A percentile compares a stretch with the other conserved stretches of the same genome.
phyloP scores from a whole-genome alignment of 2,329 filamentous ascomycete genomes.

The Colletotrichum siamense region DNA sequence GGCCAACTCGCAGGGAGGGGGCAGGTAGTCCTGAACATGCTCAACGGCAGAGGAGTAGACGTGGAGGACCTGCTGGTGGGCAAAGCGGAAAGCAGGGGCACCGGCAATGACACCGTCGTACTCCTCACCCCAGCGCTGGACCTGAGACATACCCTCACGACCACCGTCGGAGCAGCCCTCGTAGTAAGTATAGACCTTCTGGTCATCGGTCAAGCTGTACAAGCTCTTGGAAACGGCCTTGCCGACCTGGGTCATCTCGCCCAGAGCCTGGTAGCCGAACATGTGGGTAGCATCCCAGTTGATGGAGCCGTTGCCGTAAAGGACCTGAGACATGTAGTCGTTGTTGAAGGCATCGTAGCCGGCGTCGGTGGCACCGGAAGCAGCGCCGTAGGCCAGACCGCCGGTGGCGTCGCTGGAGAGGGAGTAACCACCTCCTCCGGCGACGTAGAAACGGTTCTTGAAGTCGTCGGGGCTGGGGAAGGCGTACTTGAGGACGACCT shows the following conservation, averaged over 20 bases:
- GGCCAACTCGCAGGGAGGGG: conserved; percentile 49
- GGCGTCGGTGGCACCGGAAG: conserved; percentile 52
- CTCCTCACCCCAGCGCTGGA: conserved; percentile 42
- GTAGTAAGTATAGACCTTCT: conserved; percentile 56
- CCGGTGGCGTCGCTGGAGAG: conserved; percentile 34
- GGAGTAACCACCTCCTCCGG: conserved; percentile 50
- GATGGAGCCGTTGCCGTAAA: conserved; percentile 35
- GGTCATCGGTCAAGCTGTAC: conserved; percentile 41
- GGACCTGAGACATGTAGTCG: conserved; percentile 38
- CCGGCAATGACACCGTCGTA: conserved; percentile 52
- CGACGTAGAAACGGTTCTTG: conserved; percentile 49
- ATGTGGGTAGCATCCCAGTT: conserved; percentile 11
- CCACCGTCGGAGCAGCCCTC: conserved; percentile 53
- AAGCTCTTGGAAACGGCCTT: conserved; percentile 53
- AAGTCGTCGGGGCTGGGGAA: conserved; percentile 47
- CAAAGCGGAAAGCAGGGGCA: conserved; percentile 49
- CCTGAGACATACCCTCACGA: conserved; percentile 53
- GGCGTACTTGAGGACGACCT: conserved; percentile 44
- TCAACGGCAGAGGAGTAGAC: conserved; percentile 44
- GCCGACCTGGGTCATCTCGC: conserved; percentile 34
- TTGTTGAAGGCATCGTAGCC: conserved; percentile 54
- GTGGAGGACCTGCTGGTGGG: conserved; percentile 51
- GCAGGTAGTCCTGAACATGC: conserved; percentile 37
- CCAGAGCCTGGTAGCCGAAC: conserved; percentile 9
- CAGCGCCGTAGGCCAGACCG: conserved; percentile 51